A percentile compares a stretch with the other conserved stretches of the same genome.
Evolutionary conservation across 1,139 yeast genomes (phyloP).

Genomic region (Candida sp.): DNA sequence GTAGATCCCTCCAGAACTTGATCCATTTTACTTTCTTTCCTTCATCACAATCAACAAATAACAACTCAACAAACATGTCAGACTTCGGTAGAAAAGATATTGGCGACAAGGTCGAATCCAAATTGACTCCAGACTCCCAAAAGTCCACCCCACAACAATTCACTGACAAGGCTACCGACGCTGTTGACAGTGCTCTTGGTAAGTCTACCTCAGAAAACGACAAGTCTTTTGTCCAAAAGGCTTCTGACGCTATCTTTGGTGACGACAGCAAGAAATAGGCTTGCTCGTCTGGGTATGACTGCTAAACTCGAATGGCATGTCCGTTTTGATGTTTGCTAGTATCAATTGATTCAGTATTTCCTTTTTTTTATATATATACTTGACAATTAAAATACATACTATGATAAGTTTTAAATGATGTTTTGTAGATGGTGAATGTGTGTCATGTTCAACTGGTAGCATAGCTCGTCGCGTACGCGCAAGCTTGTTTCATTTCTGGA

Average conservation of each 20-base stretch:
- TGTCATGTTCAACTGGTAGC: too few species aligned
- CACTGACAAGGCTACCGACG: slow-evolving; percentile 40
- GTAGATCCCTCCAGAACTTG: background rate
- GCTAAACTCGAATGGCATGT: background rate
- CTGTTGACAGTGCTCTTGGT: slow-evolving; percentile 40
- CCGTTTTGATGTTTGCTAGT: background rate
- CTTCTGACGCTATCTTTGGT: slow-evolving; percentile 43
- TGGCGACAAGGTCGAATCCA: slow-evolving; percentile 40
- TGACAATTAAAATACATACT: background rate
- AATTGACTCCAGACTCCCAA: slow-evolving; percentile 47
- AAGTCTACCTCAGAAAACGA: slow-evolving; percentile 34
- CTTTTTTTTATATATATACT: background rate
- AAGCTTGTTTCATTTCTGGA: too few species aligned
- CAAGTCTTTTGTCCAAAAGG: slow-evolving; percentile 46
- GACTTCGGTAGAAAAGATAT: slow-evolving; percentile 51
- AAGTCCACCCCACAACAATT: slow-evolving; percentile 42
- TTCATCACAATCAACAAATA: slow-evolving; percentile 1
- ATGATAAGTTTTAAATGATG: background rate
- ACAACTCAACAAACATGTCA: slow-evolving; percentile 30
- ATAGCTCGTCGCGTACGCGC: too few species aligned
- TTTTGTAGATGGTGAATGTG: background rate
- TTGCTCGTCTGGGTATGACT: background rate
- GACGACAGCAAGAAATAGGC: slow-evolving; percentile 15
- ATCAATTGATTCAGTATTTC: background rate
- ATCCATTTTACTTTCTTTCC: background rate